Evolutionary conservation across 2,329 filamentous ascomycete genomes (phyloP), one percentile per base, ranked within the genome.

Genomic region (Ophiostoma sp.): DNA sequence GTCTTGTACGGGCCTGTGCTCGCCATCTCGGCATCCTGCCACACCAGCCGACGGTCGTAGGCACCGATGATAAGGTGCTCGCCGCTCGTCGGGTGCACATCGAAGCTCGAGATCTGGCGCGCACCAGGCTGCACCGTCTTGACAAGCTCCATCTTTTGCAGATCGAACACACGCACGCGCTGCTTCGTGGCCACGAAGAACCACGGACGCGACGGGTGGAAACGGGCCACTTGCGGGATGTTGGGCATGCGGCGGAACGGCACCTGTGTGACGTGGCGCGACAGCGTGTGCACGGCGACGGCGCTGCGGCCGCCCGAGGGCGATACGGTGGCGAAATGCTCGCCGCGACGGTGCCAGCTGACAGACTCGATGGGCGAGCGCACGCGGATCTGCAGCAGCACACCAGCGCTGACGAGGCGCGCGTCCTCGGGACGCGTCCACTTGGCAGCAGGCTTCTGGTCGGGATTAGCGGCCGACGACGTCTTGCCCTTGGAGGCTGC

Each of bases 131-230:
- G 92, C 69, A 99, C 82, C 69, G 95, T 92, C 81, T 97, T 97
- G 78, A 97, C 85, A 45, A 99, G 87, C 75, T 96, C 91, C 77
- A 97, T 93, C 74, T 89, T 89, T 72, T 94, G 90, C 63, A 99
- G 85, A 77, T 99, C 95, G 80, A 99, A 99, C 75, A 91, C 91
- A 68, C 95, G 90, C 75, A 99, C 93, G 69, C 90, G 90, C 74
- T 94, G 91, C 78, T 97, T 93, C 11, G 96, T 98, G 3, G 95
- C 95, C 68, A 99, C 92, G 76, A 98, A 98, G 81, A 99, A 93
- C 65, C 97, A 87, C 0, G 95, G 93, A 73, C 93, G 89, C 55
- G 89, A 91, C 1, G 95, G 95, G 78, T 99, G 96, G 84, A 99
- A 99, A 73, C 93, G 92, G 4, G 93, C 93, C 0, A 90, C 90